Evolutionary conservation across 1,139 yeast genomes (phyloP).

Genomic region (Debaryomyces sp.): DNA sequence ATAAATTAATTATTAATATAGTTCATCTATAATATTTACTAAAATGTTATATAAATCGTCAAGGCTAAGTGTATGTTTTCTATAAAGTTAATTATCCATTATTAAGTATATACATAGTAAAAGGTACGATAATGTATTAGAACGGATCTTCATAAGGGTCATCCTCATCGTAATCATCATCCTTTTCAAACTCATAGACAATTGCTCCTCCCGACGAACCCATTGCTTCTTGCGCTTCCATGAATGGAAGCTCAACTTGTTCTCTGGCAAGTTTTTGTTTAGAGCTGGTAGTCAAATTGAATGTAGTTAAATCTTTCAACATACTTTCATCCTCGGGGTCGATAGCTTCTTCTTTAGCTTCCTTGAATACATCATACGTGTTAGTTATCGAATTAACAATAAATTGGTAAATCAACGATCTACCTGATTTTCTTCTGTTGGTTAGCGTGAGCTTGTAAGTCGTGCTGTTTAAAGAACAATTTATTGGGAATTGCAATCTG

Average conservation of each 20-base stretch:
- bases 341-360: conserved; percentile 21
- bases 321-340: conserved; percentile 45
- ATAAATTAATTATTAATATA: background rate
- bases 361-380: conserved; percentile 42
- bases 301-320: conserved; percentile 78
- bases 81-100: background rate
- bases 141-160: conserved; percentile 98
- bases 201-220: conserved; percentile 86
- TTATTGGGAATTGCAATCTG: conserved; percentile 51
- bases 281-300: conserved; percentile 74
- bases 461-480: conserved; percentile 45
- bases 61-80: background rate
- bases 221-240: conserved; percentile 79
- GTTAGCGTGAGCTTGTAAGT: conserved; percentile 54
- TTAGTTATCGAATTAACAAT: conserved; percentile 56
- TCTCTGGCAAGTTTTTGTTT: conserved; percentile 80
- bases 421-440: conserved; percentile 82
- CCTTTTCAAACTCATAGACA: conserved; percentile 85
- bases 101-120: background rate
- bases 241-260: conserved; percentile 83
- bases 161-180: conserved; percentile 93
- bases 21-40: background rate
- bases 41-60: background rate
- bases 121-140: conserved; percentile 22
- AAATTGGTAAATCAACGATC: conserved; percentile 63